Percentiles rank a stretch among this genome's conserved stretches.
Evolutionary conservation across 2,329 filamentous ascomycete genomes (phyloP).

Genomic region (Orbilia quercus): DNA sequence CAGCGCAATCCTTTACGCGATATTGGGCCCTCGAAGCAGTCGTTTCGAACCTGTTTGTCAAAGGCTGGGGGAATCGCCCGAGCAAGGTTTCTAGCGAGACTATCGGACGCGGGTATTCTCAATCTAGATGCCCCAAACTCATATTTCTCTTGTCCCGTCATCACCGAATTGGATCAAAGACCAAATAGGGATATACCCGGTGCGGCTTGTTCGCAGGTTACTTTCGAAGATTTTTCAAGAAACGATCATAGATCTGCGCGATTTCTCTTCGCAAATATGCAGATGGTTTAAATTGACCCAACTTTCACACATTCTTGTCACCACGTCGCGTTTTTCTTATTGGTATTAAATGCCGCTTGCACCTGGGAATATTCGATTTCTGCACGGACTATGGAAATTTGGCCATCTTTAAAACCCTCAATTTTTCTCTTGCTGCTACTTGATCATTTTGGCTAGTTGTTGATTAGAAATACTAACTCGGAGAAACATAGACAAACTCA

Average conservation of each 20-base stretch:
- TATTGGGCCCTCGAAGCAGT: conserved; percentile 26
- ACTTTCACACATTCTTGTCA: no score
- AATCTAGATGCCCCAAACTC: conserved; percentile 17
- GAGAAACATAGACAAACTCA: conserved; percentile 24
- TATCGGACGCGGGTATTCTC: conserved; percentile 26
- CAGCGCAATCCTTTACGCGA: conserved; percentile 39
- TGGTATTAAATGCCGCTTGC: no score
- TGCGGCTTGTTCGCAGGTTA: no score
- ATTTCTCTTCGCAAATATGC: no score
- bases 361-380: no score
- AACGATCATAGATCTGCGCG: no score
- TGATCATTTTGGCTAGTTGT: conserved; percentile 20
- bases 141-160: conserved; percentile 9
- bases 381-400: no score
- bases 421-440: conserved; percentile 15
- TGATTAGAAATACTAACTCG: conserved; percentile 31
- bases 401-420: conserved; percentile 14
- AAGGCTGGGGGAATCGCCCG: conserved; percentile 36
- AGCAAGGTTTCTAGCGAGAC: conserved; percentile 34
- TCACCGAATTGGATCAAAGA: no score
- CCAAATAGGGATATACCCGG: no score
- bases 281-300: no score
- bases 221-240: no score
- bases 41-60: conserved; percentile 34
- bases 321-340: no score